These are phyloP conservation scores for Rhizomucor pusillus DNA, from an alignment of 371 early-diverging fungal species.

Conservation along the genomic window DNA sequence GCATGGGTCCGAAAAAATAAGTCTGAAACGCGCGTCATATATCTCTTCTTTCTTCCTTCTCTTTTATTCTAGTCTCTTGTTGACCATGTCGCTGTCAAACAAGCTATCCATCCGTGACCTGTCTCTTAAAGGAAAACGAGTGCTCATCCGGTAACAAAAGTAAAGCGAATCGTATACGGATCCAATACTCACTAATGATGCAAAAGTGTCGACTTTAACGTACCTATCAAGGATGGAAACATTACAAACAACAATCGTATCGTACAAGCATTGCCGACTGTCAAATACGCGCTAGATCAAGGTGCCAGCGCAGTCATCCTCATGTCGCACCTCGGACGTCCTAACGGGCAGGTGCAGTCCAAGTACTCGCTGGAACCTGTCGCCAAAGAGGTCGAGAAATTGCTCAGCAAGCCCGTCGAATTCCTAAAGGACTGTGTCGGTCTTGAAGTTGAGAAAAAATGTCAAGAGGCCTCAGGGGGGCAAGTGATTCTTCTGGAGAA, in stretches of 20 bases:
- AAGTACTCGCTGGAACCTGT: slow-evolving; percentile 95
- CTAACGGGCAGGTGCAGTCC: slow-evolving; percentile 83
- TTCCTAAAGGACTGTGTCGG: slow-evolving; percentile 96
- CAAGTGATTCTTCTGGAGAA: slow-evolving; percentile 96
- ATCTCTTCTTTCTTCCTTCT: neutral
- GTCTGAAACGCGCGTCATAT: too few relatives aligned
- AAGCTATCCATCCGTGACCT: slow-evolving; percentile 85
- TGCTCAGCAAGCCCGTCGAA: slow-evolving; percentile 83
- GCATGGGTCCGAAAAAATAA: too few relatives aligned
- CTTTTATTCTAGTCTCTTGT: neutral
- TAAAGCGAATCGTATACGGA: neutral
- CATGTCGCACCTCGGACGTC: slow-evolving; percentile 98
- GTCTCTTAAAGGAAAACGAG: slow-evolving; percentile 83
- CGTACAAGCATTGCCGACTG: slow-evolving; percentile 93
- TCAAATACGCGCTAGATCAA: slow-evolving; percentile 84
- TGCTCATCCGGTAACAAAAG: slow-evolving; percentile 79
- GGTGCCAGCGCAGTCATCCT: slow-evolving; percentile 90
- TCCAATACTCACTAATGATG: neutral
- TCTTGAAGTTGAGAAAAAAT: slow-evolving; percentile 78
- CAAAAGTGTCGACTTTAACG: slow-evolving; percentile 97
- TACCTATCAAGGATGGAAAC: slow-evolving; percentile 89
- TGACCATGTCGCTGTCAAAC: slow-evolving; percentile 56
- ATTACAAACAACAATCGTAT: slow-evolving; percentile 98
- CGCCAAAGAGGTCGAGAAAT: slow-evolving; percentile 77
- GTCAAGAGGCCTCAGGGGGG: slow-evolving; percentile 73